Percentiles rank a stretch among this genome's conserved stretches.
These are phyloP conservation scores for Chrysanthemum seticuspe DNA, from an alignment of 129 eudicot genomes.

Conservation along the genomic window DNA sequence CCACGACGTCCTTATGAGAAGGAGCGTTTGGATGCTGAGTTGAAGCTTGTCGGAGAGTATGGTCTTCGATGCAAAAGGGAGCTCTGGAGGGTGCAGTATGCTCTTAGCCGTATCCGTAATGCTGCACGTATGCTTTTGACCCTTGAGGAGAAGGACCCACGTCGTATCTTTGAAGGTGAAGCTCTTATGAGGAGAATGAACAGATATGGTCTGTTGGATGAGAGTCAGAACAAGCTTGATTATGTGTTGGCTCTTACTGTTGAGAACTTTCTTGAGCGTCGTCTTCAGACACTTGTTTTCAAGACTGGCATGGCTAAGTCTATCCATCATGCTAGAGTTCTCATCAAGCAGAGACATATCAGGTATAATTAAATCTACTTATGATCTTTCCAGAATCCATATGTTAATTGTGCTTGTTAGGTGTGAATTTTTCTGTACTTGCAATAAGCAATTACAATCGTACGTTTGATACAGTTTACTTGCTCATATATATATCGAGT, in stretches of 20 bases:
- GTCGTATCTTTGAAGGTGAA: conserved; percentile 79
- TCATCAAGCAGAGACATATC: conserved; percentile 76
- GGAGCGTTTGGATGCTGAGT: conserved; percentile 77
- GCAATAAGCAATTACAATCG: too few species aligned
- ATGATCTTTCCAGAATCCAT: background rate
- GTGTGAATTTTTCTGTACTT: background rate
- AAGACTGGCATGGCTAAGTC: conserved; percentile 66
- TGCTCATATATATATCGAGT: too few species aligned
- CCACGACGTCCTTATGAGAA: conserved; percentile 82
- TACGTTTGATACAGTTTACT: too few species aligned
- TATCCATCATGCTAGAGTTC: conserved; percentile 58
- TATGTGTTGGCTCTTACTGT: conserved; percentile 62
- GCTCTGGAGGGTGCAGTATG: conserved; percentile 90
- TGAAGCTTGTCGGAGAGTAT: conserved; percentile 75
- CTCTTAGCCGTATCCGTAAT: conserved; percentile 67
- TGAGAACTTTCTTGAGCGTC: conserved; percentile 64
- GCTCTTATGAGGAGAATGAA: conserved; percentile 82
- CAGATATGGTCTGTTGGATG: conserved; percentile 63
- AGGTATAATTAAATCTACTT: conserved; percentile 32
- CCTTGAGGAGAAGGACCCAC: conserved; percentile 82
- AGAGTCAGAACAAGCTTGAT: conserved; percentile 68
- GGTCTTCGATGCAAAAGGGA: conserved; percentile 78
- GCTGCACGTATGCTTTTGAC: conserved; percentile 73
- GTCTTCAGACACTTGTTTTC: conserved; percentile 60
- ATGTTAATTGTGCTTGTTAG: background rate